These are phyloP conservation scores for Fusarium sp. DNA, from an alignment of 2,329 filamentous ascomycete genomes.

Conservation along the genomic window DNA sequence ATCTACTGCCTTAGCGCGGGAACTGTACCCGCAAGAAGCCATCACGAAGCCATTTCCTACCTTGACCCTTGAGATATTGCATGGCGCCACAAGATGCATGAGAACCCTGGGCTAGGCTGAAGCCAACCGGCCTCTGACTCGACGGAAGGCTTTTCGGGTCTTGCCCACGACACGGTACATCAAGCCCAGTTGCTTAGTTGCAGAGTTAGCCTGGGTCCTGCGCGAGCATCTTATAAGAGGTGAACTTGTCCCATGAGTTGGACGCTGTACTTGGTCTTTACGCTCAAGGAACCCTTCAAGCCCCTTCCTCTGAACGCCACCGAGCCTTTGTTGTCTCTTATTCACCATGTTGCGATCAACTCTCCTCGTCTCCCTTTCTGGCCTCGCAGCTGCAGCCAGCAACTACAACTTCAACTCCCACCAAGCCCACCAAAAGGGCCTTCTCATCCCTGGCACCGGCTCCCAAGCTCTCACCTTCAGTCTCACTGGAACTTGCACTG, in stretches of 20 bases:
- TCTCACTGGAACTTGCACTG: conserved; percentile 31
- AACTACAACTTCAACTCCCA: conserved; percentile 26
- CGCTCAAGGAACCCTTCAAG: not conserved
- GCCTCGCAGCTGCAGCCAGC: conserved; percentile 35
- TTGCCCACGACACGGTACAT: conserved; percentile 2
- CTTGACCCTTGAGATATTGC: conserved; percentile 27
- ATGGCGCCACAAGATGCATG: conserved; percentile 31
- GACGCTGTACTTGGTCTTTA: not conserved
- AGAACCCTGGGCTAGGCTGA: conserved; percentile 26
- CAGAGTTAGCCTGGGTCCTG: not conserved
- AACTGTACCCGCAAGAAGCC: conserved; percentile 32
- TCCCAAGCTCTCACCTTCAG: conserved; percentile 33
- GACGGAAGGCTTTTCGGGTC: conserved; percentile 16
- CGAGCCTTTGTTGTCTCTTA: not conserved
- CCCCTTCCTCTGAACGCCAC: not conserved
- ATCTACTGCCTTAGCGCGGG: conserved; percentile 9
- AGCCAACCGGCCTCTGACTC: conserved; percentile 6
- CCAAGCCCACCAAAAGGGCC: conserved; percentile 19
- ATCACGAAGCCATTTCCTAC: conserved; percentile 26
- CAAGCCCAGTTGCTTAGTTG: not conserved
- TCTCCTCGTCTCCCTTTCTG: conserved; percentile 41
- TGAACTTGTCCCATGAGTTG: not conserved
- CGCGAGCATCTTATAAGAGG: conserved; percentile 28
- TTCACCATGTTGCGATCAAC: conserved; percentile 39
- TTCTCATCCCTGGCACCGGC: conserved; percentile 34